Evolutionary conservation across 768 basidiomycete genomes (phyloP), one percentile per base, ranked within the genome.

Genomic region (Russula olivacea): DNA sequence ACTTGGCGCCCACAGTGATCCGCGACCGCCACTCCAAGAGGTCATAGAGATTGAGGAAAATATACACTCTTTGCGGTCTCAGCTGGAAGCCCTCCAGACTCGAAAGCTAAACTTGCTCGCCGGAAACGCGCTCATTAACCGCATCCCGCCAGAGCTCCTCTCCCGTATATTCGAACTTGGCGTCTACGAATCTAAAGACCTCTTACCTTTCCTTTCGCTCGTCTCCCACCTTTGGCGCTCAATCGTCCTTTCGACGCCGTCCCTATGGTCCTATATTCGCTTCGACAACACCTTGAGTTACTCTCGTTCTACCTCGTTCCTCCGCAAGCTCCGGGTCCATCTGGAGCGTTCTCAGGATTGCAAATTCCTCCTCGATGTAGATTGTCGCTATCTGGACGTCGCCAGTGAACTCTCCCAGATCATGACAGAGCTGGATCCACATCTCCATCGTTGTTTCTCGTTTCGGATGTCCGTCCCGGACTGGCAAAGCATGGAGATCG

Each of bases 151-250:
- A 7, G 73, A 74, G 54, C 64, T 74, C 38, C 69, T 74, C 21
- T 68, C 70, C 41, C 70, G 71, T 25, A 67, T 74, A 9, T 72
- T 74, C 63, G 73, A 73, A 59, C 66, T 73, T 21, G 72, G 70
- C 14, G 69, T 71, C 4, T 61, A 73, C 59, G 70, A 73, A 36
- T 40, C 61, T 50, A 50, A 68, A 21, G 65, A 70, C 2, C 66
- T 72, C 43, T 55, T 71, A 10, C 63, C 63, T 4, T 54, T 32
- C 10, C 45, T 73, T 21, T 71, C 68, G 23, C 68, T 71, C n/a
- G 72, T 73, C 11, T 74, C 69, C 21, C 68, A 50, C 10, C 67
- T 64, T 28, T 74, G 73, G 73, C 55, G 71, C 21, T 52, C 66
- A 41, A 55, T 73, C 38, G 64, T 69, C 1, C 66, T 74, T 7